phyloP scores from a whole-genome alignment of 305 asterid genomes.

The Fraxinus floribunda region DNA sequence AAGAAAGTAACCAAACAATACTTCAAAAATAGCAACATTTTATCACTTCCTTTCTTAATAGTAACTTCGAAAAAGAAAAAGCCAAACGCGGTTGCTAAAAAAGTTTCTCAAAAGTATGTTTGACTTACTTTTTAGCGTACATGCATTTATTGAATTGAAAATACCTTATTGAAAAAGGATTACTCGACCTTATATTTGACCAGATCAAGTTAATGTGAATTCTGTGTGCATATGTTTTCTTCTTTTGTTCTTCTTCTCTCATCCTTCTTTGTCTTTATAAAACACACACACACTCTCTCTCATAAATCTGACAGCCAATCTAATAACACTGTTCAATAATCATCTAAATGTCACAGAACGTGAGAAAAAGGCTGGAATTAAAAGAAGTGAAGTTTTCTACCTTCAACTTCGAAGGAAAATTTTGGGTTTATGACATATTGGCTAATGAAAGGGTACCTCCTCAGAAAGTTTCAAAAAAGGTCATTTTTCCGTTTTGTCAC shows the following conservation, averaged over 20 bases:
- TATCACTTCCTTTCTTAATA: neutral
- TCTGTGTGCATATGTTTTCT: neutral
- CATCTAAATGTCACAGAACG: neutral
- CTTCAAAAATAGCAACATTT: no score
- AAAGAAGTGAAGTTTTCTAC: neutral
- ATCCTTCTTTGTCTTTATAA: neutral
- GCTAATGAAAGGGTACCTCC: neutral
- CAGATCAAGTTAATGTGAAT: neutral
- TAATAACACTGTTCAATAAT: neutral
- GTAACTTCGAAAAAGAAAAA: neutral
- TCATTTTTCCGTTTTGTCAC: neutral
- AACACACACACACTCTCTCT: neutral
- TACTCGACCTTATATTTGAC: neutral
- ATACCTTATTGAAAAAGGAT: neutral
- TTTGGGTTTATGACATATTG: neutral
- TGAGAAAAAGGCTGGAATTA: neutral
- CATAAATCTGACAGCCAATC: neutral
- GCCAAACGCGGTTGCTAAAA: neutral
- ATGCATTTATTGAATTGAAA: neutral
- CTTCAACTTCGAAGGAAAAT: neutral
- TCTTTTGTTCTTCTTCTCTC: neutral
- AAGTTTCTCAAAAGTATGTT: neutral
- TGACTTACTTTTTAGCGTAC: neutral
- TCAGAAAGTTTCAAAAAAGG: neutral
- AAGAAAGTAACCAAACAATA: neutral